Base-by-base conservation (phyloP, 164 flowering plant genomes). In the Chimonanthus salicifolius region DNA sequence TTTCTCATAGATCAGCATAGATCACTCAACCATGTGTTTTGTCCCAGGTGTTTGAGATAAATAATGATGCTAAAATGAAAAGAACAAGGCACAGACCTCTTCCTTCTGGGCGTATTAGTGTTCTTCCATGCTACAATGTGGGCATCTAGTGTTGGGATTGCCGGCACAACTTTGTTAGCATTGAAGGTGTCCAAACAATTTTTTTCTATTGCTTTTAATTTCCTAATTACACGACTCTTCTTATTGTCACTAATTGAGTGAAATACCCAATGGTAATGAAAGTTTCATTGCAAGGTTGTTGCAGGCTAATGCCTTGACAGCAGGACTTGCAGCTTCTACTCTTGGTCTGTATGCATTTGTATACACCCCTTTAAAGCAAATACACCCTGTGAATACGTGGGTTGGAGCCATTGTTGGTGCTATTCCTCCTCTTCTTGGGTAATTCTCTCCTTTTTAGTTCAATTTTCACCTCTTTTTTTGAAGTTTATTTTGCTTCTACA, bases 391-490 rank as follows among this genome's bases (percentile, higher is more conserved):
- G 64, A 95, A 95, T 79, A 95, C 99, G 44, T 95, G 99, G 99
- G 98, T 95, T 79, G 99, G 99, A 65, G 99, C 99, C 75, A 76
- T 95, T 80, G 99, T 95, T 78, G 99, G 99, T 72, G 99, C 98
- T 44, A 89, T 95, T 83, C 99, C 99, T 47, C 99, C 99, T 46
- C 94, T 93, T 78, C 87, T 92, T 54, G 99, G 99, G 99, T 95
- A 87, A 85, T 4, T 21, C 46, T 44, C 67, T 45, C 71, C 47
- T 33, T 33, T 62, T 33, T 49, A 21, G 43, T 49, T 69, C 62
- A 16, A 20, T 49, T 69, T 0, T 69, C 45, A 47, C 6, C 48
- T 47, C 7, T 68, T 21, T 13, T n/a, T 33, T 51, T 20, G 13
- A 8, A 63, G 8, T 69, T 43, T 49, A 13, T 73, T 15, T 33